Percentiles rank a stretch among this genome's conserved stretches.
phyloP scores from a whole-genome alignment of 257 asterid species.

The Oldenlandia corymbosa region DNA sequence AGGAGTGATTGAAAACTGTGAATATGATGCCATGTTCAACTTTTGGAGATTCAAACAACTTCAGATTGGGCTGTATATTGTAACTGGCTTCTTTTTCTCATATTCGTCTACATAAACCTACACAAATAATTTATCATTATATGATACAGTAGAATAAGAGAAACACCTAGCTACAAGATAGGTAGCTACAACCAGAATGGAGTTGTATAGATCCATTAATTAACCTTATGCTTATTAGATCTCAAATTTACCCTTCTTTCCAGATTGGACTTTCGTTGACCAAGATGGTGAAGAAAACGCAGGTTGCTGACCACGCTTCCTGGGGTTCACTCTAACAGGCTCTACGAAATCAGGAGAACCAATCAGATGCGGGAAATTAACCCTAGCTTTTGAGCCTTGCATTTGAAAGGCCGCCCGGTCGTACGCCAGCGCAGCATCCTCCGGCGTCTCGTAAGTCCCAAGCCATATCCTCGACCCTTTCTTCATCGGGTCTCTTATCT shows the following conservation, averaged over 20 bases:
- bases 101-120: too few species aligned
- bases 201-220: too few species aligned
- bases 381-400: conserved; percentile 10
- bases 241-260: background rate
- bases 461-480: conserved; percentile 19
- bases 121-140: too few species aligned
- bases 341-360: background rate
- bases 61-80: too few species aligned
- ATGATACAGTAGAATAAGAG: too few species aligned
- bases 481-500: conserved; percentile 17
- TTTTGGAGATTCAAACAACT: too few species aligned
- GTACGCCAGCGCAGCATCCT: conserved; percentile 21
- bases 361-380: conserved; percentile 12
- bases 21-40: too few species aligned
- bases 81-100: too few species aligned
- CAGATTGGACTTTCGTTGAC: background rate
- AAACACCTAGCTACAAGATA: too few species aligned
- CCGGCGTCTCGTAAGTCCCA: conserved; percentile 20
- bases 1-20: too few species aligned
- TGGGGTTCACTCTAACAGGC: background rate
- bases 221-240: background rate
- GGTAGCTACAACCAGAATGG: too few species aligned
- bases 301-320: background rate
- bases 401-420: conserved; percentile 17
- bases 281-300: too few species aligned